Base-by-base conservation (phyloP, 768 basidiomycete genomes). In the Phaeotremella skinneri region DNA sequence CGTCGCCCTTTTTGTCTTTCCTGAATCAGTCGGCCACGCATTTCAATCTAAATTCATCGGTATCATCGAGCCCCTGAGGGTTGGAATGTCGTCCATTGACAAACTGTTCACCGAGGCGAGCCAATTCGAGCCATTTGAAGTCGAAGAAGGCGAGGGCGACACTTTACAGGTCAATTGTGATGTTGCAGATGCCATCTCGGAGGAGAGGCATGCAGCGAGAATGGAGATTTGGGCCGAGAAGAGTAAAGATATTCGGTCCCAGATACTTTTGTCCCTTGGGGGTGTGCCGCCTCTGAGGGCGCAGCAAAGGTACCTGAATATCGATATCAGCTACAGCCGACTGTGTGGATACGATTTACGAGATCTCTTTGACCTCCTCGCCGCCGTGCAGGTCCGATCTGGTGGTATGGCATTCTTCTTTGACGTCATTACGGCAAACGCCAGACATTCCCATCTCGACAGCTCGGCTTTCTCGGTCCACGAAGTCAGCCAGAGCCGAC, bases 361-460 rank as follows among this genome's bases (percentile, higher is more conserved):
- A n/a, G 63, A 64, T 14, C 32, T 76, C 2, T 70, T 69, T 43
- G 59, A 72, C 21, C 57, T 49, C 0, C 56, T 72, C n/a, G 70
- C 66, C 14, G 30, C 55, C 0, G 55, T 73, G 1, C 75, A 74
- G 58, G 56, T 68, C 29, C 63, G 75, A 13, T 71, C 70, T 2
- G 62, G 65, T 16, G 75, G 75, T 4, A 45, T 74, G 49, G 66
- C 68, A 1, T 70, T 75, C 51, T 76, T 74, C 55, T 76, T 74
- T 59, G 75, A 76, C 42, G 69, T 76, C 11, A 59, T 76, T 32
- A 60, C 70, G 25, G 64, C 45, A 21, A 74, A 71, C 51, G 64
- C 69, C 23, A 32, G 58, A 32, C 73, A 73, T 52, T 52, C 61
- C 1, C 75, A 76, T 52, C 55, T 76, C 20, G 70, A 76, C 55